Base-by-base conservation (phyloP, 192 early-diverging fungal genomes). In the Umbelopsis isabellina region DNA sequence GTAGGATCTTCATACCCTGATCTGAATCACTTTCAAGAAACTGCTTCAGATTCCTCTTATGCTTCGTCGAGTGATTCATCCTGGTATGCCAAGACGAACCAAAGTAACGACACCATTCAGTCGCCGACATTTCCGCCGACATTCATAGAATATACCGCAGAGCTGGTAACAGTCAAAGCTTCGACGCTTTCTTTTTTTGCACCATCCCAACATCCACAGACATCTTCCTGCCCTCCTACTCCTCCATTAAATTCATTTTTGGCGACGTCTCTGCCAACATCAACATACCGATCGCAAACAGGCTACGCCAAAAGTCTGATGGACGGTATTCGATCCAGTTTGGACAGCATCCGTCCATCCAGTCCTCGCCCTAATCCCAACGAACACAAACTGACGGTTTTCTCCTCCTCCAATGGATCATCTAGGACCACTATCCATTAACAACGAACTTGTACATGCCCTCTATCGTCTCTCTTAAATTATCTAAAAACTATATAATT, bases 1-100 rank as follows among this genome's bases (percentile, higher is more conserved):
- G 4, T 12, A 61, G 55, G 27, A 35, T 15, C 30, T 7, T 2
- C 55, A 33, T 61, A 61, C 30, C 16, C 55, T 61, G 55, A 61
- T 27, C 8, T 35, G 2, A 25, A 25, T 18, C 16, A 16, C 2
- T 61, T 35, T 61, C 55, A 61, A 6, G 55, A 61, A 61, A 61
- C 55, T 0, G 55, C 23, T 16, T 61, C 55, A 16, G 55, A 61
- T 18, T 61, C 55, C 0, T 61, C 55, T 1, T 61, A 27, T 61
- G 55, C 23, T 27, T 61, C 55, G 7, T 61, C 30, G 13, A 61
- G 55, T 30, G 55, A 61, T 16, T 61, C 55, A 61, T 61, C 55
- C 15, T 61, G 27, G 4, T 61, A n/a, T 18, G 33, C 55, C 16
- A 61, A 25, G 30, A 35, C 30, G 16, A 22, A 61, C 9, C 18